Evolutionary conservation across 176 grass and related monocot genomes (phyloP).

Genomic region (Pontederia paniculata): DNA sequence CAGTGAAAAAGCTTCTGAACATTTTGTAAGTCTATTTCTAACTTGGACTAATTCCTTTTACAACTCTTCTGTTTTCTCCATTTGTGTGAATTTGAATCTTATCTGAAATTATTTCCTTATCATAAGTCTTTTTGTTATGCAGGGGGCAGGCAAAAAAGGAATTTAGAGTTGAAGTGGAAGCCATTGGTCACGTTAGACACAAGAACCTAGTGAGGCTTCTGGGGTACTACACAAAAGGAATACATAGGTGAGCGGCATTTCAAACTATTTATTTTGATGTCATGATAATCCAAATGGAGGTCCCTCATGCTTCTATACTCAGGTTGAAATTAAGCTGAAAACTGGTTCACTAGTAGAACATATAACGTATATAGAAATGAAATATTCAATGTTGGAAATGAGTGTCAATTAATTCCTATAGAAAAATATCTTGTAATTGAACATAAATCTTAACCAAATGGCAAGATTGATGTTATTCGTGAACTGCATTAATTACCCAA

Average conservation of each 20-base stretch:
- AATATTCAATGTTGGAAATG: no score
- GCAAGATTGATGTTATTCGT: no score
- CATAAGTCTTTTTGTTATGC: slow-evolving; percentile 13
- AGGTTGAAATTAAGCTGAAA: no score
- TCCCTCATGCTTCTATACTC: no score
- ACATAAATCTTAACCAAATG: no score
- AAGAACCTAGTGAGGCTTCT: slow-evolving; percentile 91
- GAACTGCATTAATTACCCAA: no score
- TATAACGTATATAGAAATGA: no score
- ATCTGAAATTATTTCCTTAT: slow-evolving; percentile 3
- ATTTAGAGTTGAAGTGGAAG: slow-evolving; percentile 98
- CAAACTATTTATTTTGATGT: no score
- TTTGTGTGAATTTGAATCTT: not conserved
- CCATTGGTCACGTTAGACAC: slow-evolving; percentile 94
- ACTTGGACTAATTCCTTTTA: not conserved
- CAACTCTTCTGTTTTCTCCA: not conserved
- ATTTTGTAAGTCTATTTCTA: slow-evolving; percentile 53
- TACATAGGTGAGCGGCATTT: slow-evolving; percentile 57
- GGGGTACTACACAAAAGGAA: slow-evolving; percentile 90
- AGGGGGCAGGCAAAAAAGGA: slow-evolving; percentile 97
- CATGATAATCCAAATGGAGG: no score
- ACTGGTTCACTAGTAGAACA: no score
- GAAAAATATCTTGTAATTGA: no score
- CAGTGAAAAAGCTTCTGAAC: slow-evolving; percentile 92
- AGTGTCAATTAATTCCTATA: no score